Evolutionary conservation across 768 basidiomycete genomes (phyloP).

Genomic region (Tubosaeta sp.): DNA sequence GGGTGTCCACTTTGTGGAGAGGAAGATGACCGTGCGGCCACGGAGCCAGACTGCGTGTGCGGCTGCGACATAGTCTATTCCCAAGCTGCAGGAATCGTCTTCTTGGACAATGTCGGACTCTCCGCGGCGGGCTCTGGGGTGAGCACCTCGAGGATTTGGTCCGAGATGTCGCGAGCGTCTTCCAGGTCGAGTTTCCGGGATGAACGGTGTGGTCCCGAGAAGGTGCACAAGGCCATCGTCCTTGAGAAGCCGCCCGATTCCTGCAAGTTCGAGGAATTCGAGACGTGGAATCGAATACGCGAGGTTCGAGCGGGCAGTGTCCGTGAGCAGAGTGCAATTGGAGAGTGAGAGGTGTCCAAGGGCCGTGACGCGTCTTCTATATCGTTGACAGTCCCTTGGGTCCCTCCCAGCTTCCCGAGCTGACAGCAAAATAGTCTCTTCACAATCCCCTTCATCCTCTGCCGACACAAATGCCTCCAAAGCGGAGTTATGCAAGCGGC

Average conservation of each 20-base stretch:
- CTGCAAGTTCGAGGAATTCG: constrained; percentile 75
- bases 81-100: constrained; percentile 25
- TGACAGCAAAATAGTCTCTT: constrained; percentile 48
- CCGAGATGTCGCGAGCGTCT: constrained; percentile 70
- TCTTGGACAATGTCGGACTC: constrained; percentile 6
- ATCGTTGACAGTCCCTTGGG: constrained; percentile 42
- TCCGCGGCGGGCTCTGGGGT: constrained; percentile 39
- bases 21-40: constrained; percentile 24
- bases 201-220: constrained; percentile 61
- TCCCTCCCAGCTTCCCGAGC: constrained; percentile 66
- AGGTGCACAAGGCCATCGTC: constrained; percentile 73
- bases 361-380: constrained; percentile 58
- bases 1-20: constrained; percentile 28
- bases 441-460: constrained; percentile 17
- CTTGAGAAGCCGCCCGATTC: constrained; percentile 63
- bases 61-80: constrained; percentile 27
- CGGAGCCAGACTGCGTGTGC: constrained; percentile 30
- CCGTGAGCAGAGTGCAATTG: constrained; percentile 65
- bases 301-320: constrained; percentile 69
- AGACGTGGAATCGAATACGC: constrained; percentile 66
- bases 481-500: constrained; percentile 68
- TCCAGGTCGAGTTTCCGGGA: constrained; percentile 84
- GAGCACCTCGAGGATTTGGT: constrained; percentile 61
- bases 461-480: constrained; percentile 66
- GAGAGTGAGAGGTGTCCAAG: constrained; percentile 75